Conservation (phyloP, 2,329 filamentous ascomycete genomes). For the Hymenoscyphus albidus region DNA sequence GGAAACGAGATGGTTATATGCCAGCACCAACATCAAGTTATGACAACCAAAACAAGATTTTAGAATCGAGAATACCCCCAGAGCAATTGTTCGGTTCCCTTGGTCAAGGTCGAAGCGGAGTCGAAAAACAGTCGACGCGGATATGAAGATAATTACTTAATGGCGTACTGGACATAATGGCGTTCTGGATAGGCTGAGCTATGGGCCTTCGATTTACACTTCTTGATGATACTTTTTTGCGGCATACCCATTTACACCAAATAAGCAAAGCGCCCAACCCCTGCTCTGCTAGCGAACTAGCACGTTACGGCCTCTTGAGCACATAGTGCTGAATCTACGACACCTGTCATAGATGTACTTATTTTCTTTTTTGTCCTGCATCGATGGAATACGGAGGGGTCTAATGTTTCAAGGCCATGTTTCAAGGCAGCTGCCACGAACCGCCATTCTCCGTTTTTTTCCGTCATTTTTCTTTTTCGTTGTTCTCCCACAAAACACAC, state of each 20-base stretch:
- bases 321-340: slow-evolving; percentile 12
- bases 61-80: slow-evolving; percentile 58
- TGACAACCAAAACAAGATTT: slow-evolving; percentile 48
- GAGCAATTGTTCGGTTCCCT: slow-evolving; percentile 44
- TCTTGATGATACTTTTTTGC: slow-evolving; percentile 24
- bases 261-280: slow-evolving; percentile 12
- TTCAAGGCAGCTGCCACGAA: slow-evolving; percentile 17
- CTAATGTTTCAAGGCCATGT: slow-evolving; percentile 30
- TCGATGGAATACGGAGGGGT: slow-evolving; percentile 20
- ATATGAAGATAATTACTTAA: slow-evolving; percentile 29
- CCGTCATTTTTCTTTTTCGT: background rate
- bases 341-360: slow-evolving; percentile 19
- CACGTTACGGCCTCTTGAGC: slow-evolving; percentile 20
- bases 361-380: slow-evolving; percentile 19
- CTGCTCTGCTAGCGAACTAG: slow-evolving; percentile 12
- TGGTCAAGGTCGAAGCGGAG: slow-evolving; percentile 29
- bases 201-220: slow-evolving; percentile 21
- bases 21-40: slow-evolving; percentile 68
- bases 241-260: slow-evolving; percentile 26
- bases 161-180: slow-evolving; percentile 28
- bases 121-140: slow-evolving; percentile 31
- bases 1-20: slow-evolving; percentile 74
- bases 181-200: slow-evolving; percentile 32
- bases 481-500: slow-evolving; percentile 5
- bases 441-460: slow-evolving; percentile 12